Percentiles rank a stretch among this genome's conserved stretches.
phyloP scores from a whole-genome alignment of 2,329 filamentous ascomycete species.

The Immersiporthe knoxdaviesiana region DNA sequence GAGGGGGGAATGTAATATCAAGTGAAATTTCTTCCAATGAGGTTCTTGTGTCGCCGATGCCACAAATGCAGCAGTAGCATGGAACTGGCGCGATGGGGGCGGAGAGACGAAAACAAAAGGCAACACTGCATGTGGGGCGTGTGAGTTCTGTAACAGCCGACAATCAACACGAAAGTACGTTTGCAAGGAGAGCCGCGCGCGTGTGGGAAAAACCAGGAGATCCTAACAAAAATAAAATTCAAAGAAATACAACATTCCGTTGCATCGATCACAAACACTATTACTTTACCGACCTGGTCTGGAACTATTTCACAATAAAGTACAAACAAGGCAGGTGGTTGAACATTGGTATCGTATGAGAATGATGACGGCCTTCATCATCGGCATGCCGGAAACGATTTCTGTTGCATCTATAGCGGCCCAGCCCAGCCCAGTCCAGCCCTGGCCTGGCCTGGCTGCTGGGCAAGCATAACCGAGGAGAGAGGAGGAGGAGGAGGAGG shows the following conservation, averaged over 20 bases:
- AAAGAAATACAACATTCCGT: neutral
- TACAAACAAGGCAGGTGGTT: slow-evolving; percentile 14
- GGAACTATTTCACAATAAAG: neutral
- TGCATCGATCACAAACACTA: neutral
- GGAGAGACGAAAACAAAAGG: no score
- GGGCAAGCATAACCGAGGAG: neutral
- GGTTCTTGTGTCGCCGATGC: no score
- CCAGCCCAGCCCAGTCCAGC: neutral
- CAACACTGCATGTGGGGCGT: no score
- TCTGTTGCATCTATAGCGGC: slow-evolving; percentile 13
- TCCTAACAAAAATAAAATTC: neutral
- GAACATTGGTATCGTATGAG: no score
- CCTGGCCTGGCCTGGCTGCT: no score
- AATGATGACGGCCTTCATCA: neutral
- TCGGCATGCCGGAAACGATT: slow-evolving; percentile 19
- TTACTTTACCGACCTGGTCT: neutral
- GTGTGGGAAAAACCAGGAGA: neutral
- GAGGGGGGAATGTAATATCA: no score
- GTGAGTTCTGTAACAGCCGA: neutral
- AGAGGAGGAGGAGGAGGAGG: neutral
- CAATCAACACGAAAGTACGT: neutral
- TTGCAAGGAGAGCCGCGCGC: neutral
- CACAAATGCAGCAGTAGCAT: no score
- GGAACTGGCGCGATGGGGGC: no score
- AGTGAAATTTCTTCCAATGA: no score